Evolutionary conservation across 2,329 filamentous ascomycete species (phyloP), one percentile per base, ranked within the genome.

Genomic region (Macroventuria anomochaeta): DNA sequence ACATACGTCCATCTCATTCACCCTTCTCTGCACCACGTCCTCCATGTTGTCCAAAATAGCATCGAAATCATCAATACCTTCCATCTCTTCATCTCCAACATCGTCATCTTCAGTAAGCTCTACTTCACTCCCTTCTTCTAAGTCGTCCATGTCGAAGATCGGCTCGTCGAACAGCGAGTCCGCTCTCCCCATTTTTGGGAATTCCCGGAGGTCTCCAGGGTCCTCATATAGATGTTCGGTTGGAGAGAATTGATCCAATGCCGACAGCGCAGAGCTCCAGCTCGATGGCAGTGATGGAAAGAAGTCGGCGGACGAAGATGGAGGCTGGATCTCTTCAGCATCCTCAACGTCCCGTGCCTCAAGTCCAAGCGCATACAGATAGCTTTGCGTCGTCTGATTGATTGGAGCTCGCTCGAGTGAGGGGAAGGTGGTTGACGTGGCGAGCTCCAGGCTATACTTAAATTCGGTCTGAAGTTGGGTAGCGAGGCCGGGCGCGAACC

Each of bases 41-140:
- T 57, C 46, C 46, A 64, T 39, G 23, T 62, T 62, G 2, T 32
- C 38, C 13, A 66, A 42, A 8, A 66, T 52, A 1, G 49, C 49
- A 13, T 62, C 47, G 7, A 62, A 33, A 1, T 59, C 55, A 1
- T 59, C 57, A 10, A 66, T 39, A 11, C 61, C 52, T 7, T 59
- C 60, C 40, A 64, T 58, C 5, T 60, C 58, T 12, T 57, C 54
- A 17, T 64, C 57, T 0, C 46, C 29, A 13, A 53, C 8, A 25
- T 53, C 44, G 7, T 46, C 44, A 13, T 21, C 43, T 6, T 55
- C 46, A 1, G 39, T 41, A 4, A 59, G 11, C 15, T 48, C 46
- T 8, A 59, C 54, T 8, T 55, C 40, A 10, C 28, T 21, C 3
- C 8, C n/a, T 32, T 39, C 44, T 7, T n/a, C 26, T 7, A 10